These are phyloP conservation scores for Diaporthe ampelina DNA, from an alignment of 2,329 filamentous ascomycete species.

Conservation along the genomic window DNA sequence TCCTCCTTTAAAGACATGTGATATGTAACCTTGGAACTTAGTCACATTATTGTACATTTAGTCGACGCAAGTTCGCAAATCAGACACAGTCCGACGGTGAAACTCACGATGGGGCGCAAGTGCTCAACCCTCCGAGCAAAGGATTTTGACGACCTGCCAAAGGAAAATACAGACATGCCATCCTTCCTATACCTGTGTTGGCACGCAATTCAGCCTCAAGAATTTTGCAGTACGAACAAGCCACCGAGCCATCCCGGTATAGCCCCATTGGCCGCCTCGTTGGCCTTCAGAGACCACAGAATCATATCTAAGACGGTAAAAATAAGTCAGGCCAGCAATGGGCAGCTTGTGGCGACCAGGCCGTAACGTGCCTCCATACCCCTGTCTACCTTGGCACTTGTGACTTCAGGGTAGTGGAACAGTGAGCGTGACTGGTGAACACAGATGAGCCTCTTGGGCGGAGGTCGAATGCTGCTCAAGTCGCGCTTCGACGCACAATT, in stretches of 20 bases:
- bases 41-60: too few species aligned
- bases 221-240: too few species aligned
- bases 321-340: background rate
- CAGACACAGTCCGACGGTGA: too few species aligned
- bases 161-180: too few species aligned
- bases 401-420: background rate
- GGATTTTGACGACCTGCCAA: background rate
- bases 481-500: background rate
- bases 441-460: background rate
- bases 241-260: too few species aligned
- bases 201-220: too few species aligned
- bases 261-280: background rate
- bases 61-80: too few species aligned
- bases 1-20: background rate
- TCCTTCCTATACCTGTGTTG: too few species aligned
- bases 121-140: too few species aligned
- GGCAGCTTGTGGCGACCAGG: background rate
- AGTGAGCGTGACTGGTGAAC: background rate
- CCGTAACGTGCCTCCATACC: background rate
- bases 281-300: background rate
- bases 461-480: background rate
- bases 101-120: too few species aligned
- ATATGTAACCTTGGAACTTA: too few species aligned
- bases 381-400: background rate
- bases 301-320: background rate